These are phyloP conservation scores for Talaromyces piceae DNA, from an alignment of 2,329 filamentous ascomycete species.

Conservation along the genomic window DNA sequence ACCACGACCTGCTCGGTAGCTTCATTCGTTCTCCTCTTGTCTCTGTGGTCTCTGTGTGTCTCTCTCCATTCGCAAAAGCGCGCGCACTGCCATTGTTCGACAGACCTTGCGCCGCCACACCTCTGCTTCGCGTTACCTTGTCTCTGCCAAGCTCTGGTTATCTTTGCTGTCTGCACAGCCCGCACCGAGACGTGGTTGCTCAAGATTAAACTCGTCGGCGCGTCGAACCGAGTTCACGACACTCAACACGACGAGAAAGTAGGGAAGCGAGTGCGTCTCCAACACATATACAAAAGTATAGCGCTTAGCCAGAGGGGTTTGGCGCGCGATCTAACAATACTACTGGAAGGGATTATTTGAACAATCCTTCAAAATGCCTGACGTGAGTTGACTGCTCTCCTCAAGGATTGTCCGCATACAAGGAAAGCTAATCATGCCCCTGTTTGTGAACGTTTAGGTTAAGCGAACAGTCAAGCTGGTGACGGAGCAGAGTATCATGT, in stretches of 20 bases:
- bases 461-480: conserved; percentile 89
- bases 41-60: too few species aligned
- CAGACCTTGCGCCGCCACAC: background rate
- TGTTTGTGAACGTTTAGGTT: conserved; percentile 40
- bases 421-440: background rate
- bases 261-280: background rate
- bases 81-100: background rate
- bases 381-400: conserved; percentile 27
- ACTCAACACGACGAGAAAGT: background rate
- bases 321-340: background rate
- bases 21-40: background rate
- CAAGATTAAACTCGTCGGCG: background rate
- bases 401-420: background rate
- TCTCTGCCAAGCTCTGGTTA: background rate
- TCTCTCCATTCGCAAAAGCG: background rate
- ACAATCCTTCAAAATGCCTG: conserved; percentile 33
- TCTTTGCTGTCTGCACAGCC: background rate
- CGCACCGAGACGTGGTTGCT: background rate
- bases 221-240: too few species aligned
- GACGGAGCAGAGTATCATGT: conserved; percentile 86
- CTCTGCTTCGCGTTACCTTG: background rate
- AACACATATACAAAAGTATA: too few species aligned
- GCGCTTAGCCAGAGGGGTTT: background rate
- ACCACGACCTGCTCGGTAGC: background rate
- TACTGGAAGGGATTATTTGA: background rate